Evolutionary conservation across 345 rosid genomes (phyloP), one percentile per base, ranked within the genome.

Genomic region (Streptanthus diversifolius): DNA sequence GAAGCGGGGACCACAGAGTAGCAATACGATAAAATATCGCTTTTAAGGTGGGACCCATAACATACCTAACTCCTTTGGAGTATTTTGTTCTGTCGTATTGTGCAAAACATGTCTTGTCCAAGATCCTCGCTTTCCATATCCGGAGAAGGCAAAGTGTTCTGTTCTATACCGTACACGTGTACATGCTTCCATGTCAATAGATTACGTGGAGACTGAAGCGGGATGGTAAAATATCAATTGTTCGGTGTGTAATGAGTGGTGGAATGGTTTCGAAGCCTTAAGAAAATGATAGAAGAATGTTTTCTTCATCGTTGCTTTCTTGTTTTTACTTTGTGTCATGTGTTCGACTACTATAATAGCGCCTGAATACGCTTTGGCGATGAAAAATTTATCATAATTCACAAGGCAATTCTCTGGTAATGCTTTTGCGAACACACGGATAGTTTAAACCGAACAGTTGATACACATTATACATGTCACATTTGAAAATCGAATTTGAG

Each of bases 101-200:
- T 54, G 63, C 52, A 17, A 40, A 41, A 66, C 48, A 61, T 66
- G 62, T 37, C 43, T 60, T 60, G 15, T 75, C 74, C 64, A 36
- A 62, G 79, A 75, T 68, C 70, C 61, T 75, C 74, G 74, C 64
- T 75, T 75, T 62, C 79, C 12, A 75, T 61, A 68, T 75, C 64
- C 29, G 74, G 65, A 68, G 79, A 53, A 61, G 43, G 58, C 7
- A 43, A 53, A 7, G 70, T 61, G 74, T 45, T 68, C 4, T 27
- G 7, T 54, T 44, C 44, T 13, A 0, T 7, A 4, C 75, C 79
- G 75, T 69, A 47, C 74, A 62, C 66, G 70, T 44, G 52, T 44
- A 24, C 18, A 58, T 59, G 43, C 15, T 67, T 59, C 30, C 55
- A 21, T 49, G 13, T n/a, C 37, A 15, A 43, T 39, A 40, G 22